phyloP scores from a whole-genome alignment of 2,329 filamentous ascomycete genomes.

The Escovopsis sp. region DNA sequence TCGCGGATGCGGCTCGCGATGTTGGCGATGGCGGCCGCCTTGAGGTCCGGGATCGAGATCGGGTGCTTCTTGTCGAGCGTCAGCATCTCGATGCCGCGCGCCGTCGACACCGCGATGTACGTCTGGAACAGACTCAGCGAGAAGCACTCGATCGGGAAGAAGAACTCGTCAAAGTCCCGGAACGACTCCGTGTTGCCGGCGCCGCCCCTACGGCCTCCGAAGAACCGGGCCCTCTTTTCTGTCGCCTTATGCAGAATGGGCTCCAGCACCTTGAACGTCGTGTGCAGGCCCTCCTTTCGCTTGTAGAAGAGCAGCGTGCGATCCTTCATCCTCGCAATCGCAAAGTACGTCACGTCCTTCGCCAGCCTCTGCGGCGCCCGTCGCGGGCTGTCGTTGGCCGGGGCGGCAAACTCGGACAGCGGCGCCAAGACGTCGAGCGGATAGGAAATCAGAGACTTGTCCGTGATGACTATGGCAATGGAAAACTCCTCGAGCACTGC shows the following conservation, averaged over 20 bases:
- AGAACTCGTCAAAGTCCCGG: constrained; percentile 97
- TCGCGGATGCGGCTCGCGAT: constrained; percentile 74
- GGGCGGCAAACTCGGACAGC: constrained; percentile 44
- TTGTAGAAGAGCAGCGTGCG: constrained; percentile 92
- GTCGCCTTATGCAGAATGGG: constrained; percentile 88
- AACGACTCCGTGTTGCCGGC: constrained; percentile 82
- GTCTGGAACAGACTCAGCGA: constrained; percentile 93
- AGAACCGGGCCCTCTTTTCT: constrained; percentile 61
- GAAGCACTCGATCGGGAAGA: constrained; percentile 89
- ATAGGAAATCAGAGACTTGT: constrained; percentile 84
- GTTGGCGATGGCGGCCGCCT: constrained; percentile 61
- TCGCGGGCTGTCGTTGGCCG: constrained; percentile 55
- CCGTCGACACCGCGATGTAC: constrained; percentile 79
- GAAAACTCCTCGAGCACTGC: constrained; percentile 93
- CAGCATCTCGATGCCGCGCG: constrained; percentile 87
- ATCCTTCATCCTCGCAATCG: constrained; percentile 93
- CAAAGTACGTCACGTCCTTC: constrained; percentile 93
- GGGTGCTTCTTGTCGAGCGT: constrained; percentile 95
- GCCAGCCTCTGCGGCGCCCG: constrained; percentile 85
- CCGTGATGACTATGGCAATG: constrained; percentile 77
- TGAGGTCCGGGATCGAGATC: constrained; percentile 82
- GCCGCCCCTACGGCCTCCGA: constrained; percentile 41
- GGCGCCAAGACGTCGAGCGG: constrained; percentile 73
- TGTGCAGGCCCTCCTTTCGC: constrained; percentile 81
- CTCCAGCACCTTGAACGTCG: constrained; percentile 92